Conservation (phyloP, 2,329 filamentous ascomycete species). For the Aureobasidium sp. region DNA sequence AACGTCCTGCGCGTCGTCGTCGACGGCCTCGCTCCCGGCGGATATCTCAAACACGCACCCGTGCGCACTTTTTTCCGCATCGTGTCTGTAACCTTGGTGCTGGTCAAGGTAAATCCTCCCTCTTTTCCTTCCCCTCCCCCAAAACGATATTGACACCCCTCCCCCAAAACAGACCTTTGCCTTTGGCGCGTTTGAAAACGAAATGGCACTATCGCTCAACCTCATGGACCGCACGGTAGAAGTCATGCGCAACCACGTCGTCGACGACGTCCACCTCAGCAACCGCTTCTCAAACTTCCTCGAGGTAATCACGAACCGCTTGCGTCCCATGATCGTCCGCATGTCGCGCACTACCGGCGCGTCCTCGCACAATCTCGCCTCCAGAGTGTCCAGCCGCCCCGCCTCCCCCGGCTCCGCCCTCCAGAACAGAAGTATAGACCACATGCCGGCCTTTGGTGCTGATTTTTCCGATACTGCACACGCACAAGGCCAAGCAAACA, state of each 20-base stretch:
- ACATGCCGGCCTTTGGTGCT: not conserved
- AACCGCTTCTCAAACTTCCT: constrained; percentile 75
- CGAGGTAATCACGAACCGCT: constrained; percentile 65
- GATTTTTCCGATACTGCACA: not conserved
- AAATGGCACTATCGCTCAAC: constrained; percentile 65
- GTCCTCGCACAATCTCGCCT: not conserved
- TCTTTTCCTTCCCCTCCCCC: not conserved
- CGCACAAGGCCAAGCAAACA: not conserved
- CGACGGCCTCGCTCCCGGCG: constrained; percentile 62
- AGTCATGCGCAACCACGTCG: constrained; percentile 66
- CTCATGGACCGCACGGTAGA: constrained; percentile 68
- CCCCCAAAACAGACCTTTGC: constrained; percentile 77
- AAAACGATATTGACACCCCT: too few species aligned
- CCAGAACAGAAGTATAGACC: not conserved
- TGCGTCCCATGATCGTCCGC: constrained; percentile 61
- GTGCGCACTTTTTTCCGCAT: constrained; percentile 82
- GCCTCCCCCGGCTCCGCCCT: not conserved
- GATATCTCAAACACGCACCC: constrained; percentile 72
- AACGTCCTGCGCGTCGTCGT: constrained; percentile 71
- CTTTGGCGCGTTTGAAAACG: constrained; percentile 66
- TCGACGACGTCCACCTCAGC: constrained; percentile 79
- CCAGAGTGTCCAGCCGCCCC: not conserved
- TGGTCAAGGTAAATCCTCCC: constrained; percentile 54
- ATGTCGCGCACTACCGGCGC: constrained; percentile 43
- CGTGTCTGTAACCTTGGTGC: constrained; percentile 75